Evolutionary conservation across 2,329 filamentous ascomycete genomes (phyloP).

Genomic region (Juglanconis sp.): DNA sequence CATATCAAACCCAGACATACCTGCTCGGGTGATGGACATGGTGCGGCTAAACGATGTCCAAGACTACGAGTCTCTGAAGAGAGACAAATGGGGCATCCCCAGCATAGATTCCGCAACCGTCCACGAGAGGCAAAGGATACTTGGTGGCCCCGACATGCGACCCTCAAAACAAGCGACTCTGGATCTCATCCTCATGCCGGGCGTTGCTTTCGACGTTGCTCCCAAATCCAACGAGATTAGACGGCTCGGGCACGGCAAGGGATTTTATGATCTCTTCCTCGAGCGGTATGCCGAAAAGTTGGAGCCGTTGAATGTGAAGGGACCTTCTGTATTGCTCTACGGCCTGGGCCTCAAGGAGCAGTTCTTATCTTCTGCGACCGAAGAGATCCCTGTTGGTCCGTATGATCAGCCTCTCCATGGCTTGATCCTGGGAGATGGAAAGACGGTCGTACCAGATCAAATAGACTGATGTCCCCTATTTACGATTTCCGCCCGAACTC

Average conservation of each 20-base stretch:
- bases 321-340: conserved; percentile 52
- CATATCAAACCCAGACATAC: conserved; percentile 44
- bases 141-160: conserved; percentile 57
- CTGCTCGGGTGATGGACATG: conserved; percentile 86
- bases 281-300: conserved; percentile 61
- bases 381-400: conserved; percentile 69
- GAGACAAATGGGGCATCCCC: conserved; percentile 94
- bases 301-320: conserved; percentile 26
- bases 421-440: conserved; percentile 69
- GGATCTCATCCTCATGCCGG: conserved; percentile 87
- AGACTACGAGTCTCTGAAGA: conserved; percentile 74
- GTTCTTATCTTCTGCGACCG: conserved; percentile 59
- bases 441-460: conserved; percentile 27
- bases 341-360: conserved; percentile 86
- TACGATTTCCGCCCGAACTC: not conserved
- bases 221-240: conserved; percentile 53
- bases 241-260: conserved; percentile 88
- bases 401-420: conserved; percentile 81
- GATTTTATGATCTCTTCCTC: conserved; percentile 95
- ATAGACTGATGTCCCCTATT: conserved; percentile 49
- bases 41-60: conserved; percentile 67
- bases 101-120: conserved; percentile 68
- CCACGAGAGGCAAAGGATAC: conserved; percentile 64
- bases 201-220: conserved; percentile 80
- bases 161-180: conserved; percentile 50